These are phyloP conservation scores for Aspergillus nanangensis DNA, from an alignment of 495 filamentous ascomycete species.

Conservation along the genomic window DNA sequence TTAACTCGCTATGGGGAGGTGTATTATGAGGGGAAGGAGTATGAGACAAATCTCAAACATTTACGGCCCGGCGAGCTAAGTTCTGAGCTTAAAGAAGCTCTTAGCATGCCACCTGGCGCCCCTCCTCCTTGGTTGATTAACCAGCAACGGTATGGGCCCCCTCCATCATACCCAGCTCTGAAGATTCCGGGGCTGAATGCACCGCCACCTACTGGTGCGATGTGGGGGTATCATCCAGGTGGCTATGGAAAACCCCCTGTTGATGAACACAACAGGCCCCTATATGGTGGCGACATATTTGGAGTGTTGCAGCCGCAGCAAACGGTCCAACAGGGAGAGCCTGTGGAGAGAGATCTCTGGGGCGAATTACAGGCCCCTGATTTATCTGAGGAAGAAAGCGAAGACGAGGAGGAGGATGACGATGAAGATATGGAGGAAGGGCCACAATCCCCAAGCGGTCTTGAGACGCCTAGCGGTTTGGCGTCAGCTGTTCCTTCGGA, in stretches of 20 bases:
- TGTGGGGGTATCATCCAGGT: constrained; percentile 93
- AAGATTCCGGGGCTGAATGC: constrained; percentile 95
- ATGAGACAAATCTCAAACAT: constrained; percentile 89
- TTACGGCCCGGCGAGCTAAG: constrained; percentile 86
- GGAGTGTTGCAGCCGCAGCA: constrained; percentile 69
- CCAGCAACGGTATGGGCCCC: constrained; percentile 88
- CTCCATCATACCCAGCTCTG: constrained; percentile 85
- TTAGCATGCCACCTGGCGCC: constrained; percentile 90
- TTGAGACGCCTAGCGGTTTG: constrained; percentile 79
- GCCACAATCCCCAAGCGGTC: constrained; percentile 66
- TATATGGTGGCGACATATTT: constrained; percentile 93
- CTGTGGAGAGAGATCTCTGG: constrained; percentile 86
- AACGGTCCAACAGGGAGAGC: constrained; percentile 63
- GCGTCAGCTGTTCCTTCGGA: constrained; percentile 76
- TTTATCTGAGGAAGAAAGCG: constrained; percentile 77
- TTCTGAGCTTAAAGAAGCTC: constrained; percentile 84
- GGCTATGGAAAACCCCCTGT: constrained; percentile 95
- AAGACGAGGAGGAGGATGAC: constrained; percentile 64
- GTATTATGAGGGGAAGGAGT: constrained; percentile 98
- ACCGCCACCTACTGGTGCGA: constrained; percentile 87
- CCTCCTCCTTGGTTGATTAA: constrained; percentile 97
- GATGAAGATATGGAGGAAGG: constrained; percentile 62
- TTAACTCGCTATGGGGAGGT: constrained; percentile 94
- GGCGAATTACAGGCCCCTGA: constrained; percentile 86
- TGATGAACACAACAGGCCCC: constrained; percentile 82